Evolutionary conservation across 169 alveolate genomes (phyloP), one percentile per base, ranked within the genome.

Genomic region (Plasmodium vivax): DNA sequence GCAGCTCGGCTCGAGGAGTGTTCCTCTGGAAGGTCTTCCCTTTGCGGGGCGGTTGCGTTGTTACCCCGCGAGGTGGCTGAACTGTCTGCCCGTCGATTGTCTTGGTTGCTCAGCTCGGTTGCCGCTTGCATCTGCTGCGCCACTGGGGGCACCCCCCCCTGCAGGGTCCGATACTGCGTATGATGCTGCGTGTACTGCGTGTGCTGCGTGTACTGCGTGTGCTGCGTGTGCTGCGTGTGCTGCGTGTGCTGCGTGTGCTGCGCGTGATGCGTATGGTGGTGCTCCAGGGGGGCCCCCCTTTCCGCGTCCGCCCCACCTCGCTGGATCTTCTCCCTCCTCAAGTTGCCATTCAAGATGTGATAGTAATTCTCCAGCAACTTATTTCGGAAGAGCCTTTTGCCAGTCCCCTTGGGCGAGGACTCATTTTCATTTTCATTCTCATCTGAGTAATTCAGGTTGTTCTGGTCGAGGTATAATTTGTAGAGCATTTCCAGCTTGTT

Each of bases 321-420:
- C 51, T 74, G 72, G 51, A n/a, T n/a, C 23, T 45, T 74, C 3
- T 23, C 45, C 38, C 56, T 19, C 38, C 81, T 68, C 32, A 85
- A n/a, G 30, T 85, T 85, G 0, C 87, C 81, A 10, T 77, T 74
- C 32, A 75, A 43, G 16, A 74, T 77, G 34, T 85, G 84, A 34
- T 75, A 75, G 14, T 85, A 75, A 85, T 85, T 85, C 23, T 85
- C 93, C 80, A 75, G 10, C 27, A 85, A 30, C 43, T 75, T 77
- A 32, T 75, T 85, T 54, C 68, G 87, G 34, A 85, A 45, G 19
- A 45, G 19, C 23, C 73, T 43, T 12, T 3, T 7, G 43, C 23
- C 38, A 7, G 75, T 84, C 27, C 41, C 54, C 10, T 84, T 45
- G 3, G 16, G 27, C 7, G 58, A 68, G n/a, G 77, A 5, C 3